Evolutionary conservation across 345 rosid genomes (phyloP), one percentile per base, ranked within the genome.

Genomic region (Iberis pinnata): DNA sequence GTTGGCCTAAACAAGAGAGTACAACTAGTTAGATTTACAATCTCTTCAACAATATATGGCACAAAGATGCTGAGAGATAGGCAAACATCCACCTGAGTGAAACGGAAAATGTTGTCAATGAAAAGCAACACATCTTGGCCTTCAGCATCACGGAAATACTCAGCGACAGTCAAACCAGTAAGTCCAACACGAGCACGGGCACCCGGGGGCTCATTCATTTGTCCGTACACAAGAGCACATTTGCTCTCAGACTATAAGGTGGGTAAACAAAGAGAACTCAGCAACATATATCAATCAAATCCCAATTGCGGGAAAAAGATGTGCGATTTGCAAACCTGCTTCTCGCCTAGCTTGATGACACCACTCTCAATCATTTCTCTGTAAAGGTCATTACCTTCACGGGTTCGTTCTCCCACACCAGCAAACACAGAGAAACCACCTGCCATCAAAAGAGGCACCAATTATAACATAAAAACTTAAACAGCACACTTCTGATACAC

Each of bases 381-480:
- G 78, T 92, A 88, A 77, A 92, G 70, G 76, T 92, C 98, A 77
- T 92, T 92, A 38, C 98, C 98, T 73, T 92, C 98, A 35, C 98
- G 89, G 20, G 98, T 92, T 32, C 97, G 86, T 47, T 92, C 97
- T 15, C 98, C 97, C 16, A 92, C 98, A 75, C 97, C 98, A 63
- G 95, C 97, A 77, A 92, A 92, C 65, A 92, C 98, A 1, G 98
- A 92, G 79, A 92, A 92, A 72, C 98, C 98, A 84, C 98, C 96
- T 83, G 56, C 14, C 48, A 29, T 64, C 49, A 68, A 22, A 66
- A 69, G 53, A 60, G 11, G 12, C 18, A 1, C 2, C 50, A 20
- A 7, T 38, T 44, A 44, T 12, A 50, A 11, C 2, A 32, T 32
- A 18, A 12, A 27, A 43, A 27, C 1, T 0, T 1, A 6, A 47